Conservation (phyloP, 2,329 filamentous ascomycete genomes). For the Zasmidium angulare region DNA sequence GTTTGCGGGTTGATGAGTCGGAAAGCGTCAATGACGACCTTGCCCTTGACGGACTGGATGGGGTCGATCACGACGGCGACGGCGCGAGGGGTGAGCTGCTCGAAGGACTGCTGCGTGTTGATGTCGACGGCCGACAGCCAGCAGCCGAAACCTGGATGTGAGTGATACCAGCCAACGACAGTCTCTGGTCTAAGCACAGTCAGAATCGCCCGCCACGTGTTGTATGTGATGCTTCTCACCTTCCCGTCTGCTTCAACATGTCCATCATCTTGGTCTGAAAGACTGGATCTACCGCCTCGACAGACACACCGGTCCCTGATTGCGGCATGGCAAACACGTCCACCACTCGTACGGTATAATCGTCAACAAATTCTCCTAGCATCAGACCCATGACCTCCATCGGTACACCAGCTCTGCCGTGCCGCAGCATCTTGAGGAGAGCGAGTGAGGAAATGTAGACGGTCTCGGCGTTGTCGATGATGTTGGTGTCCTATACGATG, state of each 20-base stretch:
- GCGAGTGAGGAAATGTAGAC: constrained; percentile 98
- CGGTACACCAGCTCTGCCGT: constrained; percentile 93
- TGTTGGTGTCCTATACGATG: constrained; percentile 73
- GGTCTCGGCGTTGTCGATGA: constrained; percentile 98
- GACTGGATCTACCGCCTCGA: constrained; percentile 96
- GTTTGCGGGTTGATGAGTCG: constrained; percentile 97
- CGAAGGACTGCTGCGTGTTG: constrained; percentile 99
- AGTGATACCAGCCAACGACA: constrained; percentile 99
- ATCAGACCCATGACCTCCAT: constrained; percentile 99
- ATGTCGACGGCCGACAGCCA: constrained; percentile 99
- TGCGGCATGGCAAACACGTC: constrained; percentile 99
- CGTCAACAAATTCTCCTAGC: constrained; percentile 97
- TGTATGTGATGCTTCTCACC: constrained; percentile 55
- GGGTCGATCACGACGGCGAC: constrained; percentile 98
- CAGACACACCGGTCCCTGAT: constrained; percentile 95
- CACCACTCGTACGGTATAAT: constrained; percentile 96
- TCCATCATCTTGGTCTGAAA: constrained; percentile 99
- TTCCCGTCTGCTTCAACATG: constrained; percentile 95
- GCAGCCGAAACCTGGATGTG: constrained; percentile 97
- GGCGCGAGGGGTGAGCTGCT: constrained; percentile 93
- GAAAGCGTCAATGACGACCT: constrained; percentile 99
- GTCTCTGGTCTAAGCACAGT: constrained; percentile 72
- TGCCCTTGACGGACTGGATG: constrained; percentile 98
- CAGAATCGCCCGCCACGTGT: not conserved
- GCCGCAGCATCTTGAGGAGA: constrained; percentile 96